Base-by-base conservation (phyloP, 352 stramenopile species). In the Globisporangium ultimum region DNA sequence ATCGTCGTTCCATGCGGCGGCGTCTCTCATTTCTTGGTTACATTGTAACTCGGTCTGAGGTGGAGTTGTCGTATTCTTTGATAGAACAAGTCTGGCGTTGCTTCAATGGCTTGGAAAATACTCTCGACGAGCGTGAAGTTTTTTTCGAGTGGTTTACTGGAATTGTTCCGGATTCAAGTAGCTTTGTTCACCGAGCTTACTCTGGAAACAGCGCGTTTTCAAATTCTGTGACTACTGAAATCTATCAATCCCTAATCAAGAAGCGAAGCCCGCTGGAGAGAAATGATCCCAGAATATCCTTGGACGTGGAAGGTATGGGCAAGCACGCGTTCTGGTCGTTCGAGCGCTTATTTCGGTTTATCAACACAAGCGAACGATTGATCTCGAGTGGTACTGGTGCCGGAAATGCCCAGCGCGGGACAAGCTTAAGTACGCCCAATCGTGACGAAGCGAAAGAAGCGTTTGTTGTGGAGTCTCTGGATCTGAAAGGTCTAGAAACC, bases 111-210 rank as follows among this genome's bases (percentile, higher is more conserved):
- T 24, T 66, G 5, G 50, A 73, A 17, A 82, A 56, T 40, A 74
- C 63, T 0, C 53, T 63, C 21, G 66, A 76, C 53, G 74, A 77
- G 50, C 63, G 60, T 8, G 63, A 89, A 14, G 64, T 83, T 12
- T 93, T 93, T 55, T 95, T 91, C 67, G 62, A 77, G 28, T 95
- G 86, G 86, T 72, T 95, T 47, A 70, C 67, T 11, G 67, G 56
- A 17, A 74, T 93, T 20, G 71, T 93, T 17, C 77, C 83, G 0
- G 78, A 90, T 56, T 75, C 81, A 7, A 79, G 74, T 43, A 87
- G 91, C 55, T 88, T 89, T 20, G 71, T 91, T 8, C 79, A 91
- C 43, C 76, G 78, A 49, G 76, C 77, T 0, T 88, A 87, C 55
- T 75, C 80, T 0, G 70, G 65, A 1, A 85, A 88, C 36, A 84